Base-by-base conservation (phyloP, 2,329 filamentous ascomycete genomes). In the Aspergillus sp. region DNA sequence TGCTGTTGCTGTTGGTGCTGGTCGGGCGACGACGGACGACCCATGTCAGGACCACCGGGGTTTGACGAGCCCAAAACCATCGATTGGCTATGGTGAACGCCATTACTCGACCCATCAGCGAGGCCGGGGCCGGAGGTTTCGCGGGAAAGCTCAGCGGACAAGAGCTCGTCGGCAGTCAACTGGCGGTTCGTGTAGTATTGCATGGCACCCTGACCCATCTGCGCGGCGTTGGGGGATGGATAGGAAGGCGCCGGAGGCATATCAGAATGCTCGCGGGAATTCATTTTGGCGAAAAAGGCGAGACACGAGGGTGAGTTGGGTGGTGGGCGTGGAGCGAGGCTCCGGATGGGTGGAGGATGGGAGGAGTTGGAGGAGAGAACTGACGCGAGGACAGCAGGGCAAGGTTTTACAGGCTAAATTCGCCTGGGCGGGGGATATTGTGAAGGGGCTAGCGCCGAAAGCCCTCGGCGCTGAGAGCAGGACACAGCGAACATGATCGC, bases 101-200 rank as follows among this genome's bases (percentile, higher is more conserved):
- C 65, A 59, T 68, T 63, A 40, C 54, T 60, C 33, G 68, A 54
- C 35, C 62, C 53, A 51, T 67, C 64, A 37, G 62, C 65, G 40
- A 75, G 68, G 40, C 67, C 69, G 32, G 70, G 65, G 19, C 65
- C 65, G 6, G 67, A 65, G n/a, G 71, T 61, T 51, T 69, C 68
- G 46, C 70, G 71, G 47, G 71, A 71, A 33, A 74, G 56, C 51
- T 74, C 72, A 8, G 71, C 72, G 11, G 67, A 67, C 34, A 74
- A 61, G 11, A 74, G 65, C 46, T 74, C 71, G 49, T 76, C 72
- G 46, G 70, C 59, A 37, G 68, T 71, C 53, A 70, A 52, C 50
- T 70, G 68, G 46, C 68, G 68, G 48, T 67, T 68, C 38, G 58
- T 56, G 51, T 69, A 70, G 56, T 71, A 72, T 33, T 63, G 64